Conservation (phyloP, 306 rosid genomes). For the Prinsepia uniflora region DNA sequence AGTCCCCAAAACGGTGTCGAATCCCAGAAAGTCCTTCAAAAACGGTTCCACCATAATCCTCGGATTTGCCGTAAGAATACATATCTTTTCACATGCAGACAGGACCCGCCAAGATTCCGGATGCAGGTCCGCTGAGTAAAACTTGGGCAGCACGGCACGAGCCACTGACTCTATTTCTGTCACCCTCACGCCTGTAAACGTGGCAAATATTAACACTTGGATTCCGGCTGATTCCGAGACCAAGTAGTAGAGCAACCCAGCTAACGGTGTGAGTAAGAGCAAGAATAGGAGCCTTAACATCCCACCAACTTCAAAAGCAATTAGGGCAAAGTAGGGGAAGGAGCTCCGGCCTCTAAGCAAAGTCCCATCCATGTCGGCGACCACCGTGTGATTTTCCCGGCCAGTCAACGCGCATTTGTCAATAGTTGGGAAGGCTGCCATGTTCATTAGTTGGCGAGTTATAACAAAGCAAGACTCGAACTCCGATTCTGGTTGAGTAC, state of each 20-base stretch:
- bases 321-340: constrained; percentile 70
- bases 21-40: constrained; percentile 61
- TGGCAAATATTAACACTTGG: constrained; percentile 53
- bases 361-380: constrained; percentile 88
- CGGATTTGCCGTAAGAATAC: constrained; percentile 69
- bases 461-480: no score
- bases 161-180: constrained; percentile 65
- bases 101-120: constrained; percentile 70
- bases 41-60: constrained; percentile 81
- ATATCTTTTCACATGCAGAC: constrained; percentile 56
- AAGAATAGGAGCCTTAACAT: constrained; percentile 55
- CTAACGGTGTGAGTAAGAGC: constrained; percentile 56
- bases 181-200: constrained; percentile 55
- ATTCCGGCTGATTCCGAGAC: constrained; percentile 74
- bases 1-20: constrained; percentile 66
- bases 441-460: neutral
- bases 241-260: constrained; percentile 63
- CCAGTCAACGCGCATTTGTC: constrained; percentile 52
- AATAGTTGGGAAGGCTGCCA: constrained; percentile 40
- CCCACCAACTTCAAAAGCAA: constrained; percentile 83
- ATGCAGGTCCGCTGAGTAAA: constrained; percentile 55
- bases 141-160: constrained; percentile 72
- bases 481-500: no score
- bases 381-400: constrained; percentile 67
- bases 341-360: constrained; percentile 70